Conservation (phyloP, 768 basidiomycete genomes). For the Agaricus blazei region DNA sequence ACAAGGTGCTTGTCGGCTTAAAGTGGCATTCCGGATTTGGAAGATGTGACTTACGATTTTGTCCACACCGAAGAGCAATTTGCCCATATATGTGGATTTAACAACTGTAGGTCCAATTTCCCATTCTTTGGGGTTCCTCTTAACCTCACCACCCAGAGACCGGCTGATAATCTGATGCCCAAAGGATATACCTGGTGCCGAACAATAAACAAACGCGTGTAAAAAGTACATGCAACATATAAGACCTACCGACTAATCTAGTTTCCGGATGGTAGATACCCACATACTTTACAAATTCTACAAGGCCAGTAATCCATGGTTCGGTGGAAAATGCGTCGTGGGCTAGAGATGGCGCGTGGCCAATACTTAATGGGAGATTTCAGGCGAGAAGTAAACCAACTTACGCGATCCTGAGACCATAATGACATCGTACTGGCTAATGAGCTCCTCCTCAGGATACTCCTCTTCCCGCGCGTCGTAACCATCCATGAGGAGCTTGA, state of each 20-base stretch:
- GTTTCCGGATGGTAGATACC: too few species aligned
- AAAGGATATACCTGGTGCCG: slow-evolving; percentile 74
- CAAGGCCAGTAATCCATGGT: slow-evolving; percentile 72
- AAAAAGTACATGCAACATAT: background rate
- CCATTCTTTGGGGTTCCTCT: slow-evolving; percentile 66
- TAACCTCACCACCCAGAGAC: slow-evolving; percentile 68
- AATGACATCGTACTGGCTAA: slow-evolving; percentile 61
- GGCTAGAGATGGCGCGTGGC: slow-evolving; percentile 32
- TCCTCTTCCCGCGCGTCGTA: slow-evolving; percentile 60
- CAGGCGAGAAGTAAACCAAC: background rate
- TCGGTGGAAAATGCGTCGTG: slow-evolving; percentile 68
- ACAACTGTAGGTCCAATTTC: slow-evolving; percentile 64
- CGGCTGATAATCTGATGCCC: slow-evolving; percentile 74
- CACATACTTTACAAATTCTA: slow-evolving; percentile 40
- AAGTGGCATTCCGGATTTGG: background rate
- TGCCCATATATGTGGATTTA: slow-evolving; percentile 62
- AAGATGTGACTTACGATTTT: slow-evolving; percentile 19
- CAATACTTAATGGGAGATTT: too few species aligned
- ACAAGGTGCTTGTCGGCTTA: background rate
- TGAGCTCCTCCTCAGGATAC: slow-evolving; percentile 52
- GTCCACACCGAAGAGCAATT: slow-evolving; percentile 56
- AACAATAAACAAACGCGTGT: too few species aligned
- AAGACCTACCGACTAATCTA: slow-evolving; percentile 44
- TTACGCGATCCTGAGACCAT: slow-evolving; percentile 81
- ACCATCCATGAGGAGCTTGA: slow-evolving; percentile 43